These are phyloP conservation scores for Sarocladiaceae sp. DNA, from an alignment of 2,329 filamentous ascomycete species.

Conservation along the genomic window DNA sequence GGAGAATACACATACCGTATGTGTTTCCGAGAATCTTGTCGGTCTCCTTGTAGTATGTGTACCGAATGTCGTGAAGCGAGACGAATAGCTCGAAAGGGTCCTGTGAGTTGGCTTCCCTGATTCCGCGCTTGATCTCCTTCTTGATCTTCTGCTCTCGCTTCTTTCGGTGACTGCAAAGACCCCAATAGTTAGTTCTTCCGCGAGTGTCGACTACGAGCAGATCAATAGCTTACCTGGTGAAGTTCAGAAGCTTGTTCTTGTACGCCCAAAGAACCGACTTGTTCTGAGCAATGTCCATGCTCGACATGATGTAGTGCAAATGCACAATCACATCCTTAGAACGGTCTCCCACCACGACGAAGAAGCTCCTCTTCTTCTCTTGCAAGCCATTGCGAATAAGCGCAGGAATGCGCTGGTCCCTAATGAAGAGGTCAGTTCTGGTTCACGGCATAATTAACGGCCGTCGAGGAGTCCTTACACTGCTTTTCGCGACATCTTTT, in stretches of 20 bases:
- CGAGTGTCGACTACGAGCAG: background rate
- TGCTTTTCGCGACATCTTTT: slow-evolving; percentile 56
- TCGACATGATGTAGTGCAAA: slow-evolving; percentile 86
- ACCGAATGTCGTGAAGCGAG: slow-evolving; percentile 93
- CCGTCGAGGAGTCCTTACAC: slow-evolving; percentile 34
- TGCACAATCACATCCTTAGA: slow-evolving; percentile 97
- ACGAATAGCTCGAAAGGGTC: slow-evolving; percentile 98
- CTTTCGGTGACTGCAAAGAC: slow-evolving; percentile 71
- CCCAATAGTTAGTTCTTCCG: background rate
- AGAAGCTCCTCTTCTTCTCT: slow-evolving; percentile 97
- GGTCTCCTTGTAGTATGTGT: slow-evolving; percentile 99
- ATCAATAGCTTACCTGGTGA: slow-evolving; percentile 59
- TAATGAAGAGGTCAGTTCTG: background rate
- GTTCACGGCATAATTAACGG: background rate
- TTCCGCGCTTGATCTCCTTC: slow-evolving; percentile 93
- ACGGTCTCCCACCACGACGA: slow-evolving; percentile 87
- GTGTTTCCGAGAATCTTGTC: slow-evolving; percentile 98
- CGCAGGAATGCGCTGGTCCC: slow-evolving; percentile 85
- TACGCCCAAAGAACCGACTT: slow-evolving; percentile 98
- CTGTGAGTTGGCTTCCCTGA: slow-evolving; percentile 85
- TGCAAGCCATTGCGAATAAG: slow-evolving; percentile 88
- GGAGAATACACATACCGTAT: slow-evolving; percentile 96
- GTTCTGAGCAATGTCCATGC: slow-evolving; percentile 79
- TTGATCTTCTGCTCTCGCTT: slow-evolving; percentile 99
- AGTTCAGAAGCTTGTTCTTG: slow-evolving; percentile 94